These are phyloP conservation scores for Wallacemonas sp. DNA, from an alignment of 208 protist species.

Conservation along the genomic window DNA sequence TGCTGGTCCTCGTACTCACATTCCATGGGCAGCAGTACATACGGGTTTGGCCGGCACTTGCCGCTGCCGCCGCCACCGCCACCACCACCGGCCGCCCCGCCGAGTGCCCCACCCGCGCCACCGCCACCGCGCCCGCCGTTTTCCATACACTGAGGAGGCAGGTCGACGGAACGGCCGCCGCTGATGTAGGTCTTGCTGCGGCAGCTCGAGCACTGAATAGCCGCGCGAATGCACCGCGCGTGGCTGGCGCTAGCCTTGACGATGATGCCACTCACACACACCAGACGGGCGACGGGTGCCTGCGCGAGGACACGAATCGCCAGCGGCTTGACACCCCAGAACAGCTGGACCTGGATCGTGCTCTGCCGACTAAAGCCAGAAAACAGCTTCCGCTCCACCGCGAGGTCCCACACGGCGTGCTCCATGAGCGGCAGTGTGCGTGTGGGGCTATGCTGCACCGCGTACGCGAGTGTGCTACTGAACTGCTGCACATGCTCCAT, in stretches of 20 bases:
- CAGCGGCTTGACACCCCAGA: constrained; percentile 80
- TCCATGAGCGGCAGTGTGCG: constrained; percentile 82
- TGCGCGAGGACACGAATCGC: constrained; percentile 80
- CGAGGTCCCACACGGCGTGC: constrained; percentile 78
- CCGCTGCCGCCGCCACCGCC: constrained; percentile 16
- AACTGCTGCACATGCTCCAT: constrained; percentile 87
- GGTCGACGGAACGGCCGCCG: constrained; percentile 67
- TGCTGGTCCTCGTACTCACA: constrained; percentile 94
- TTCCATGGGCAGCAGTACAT: constrained; percentile 91
- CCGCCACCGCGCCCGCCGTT: constrained; percentile 52
- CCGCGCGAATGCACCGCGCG: constrained; percentile 75
- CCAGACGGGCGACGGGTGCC: constrained; percentile 72
- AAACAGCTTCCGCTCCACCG: constrained; percentile 68
- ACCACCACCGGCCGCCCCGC: constrained; percentile 13
- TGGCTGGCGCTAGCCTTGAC: constrained; percentile 84
- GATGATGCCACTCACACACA: constrained; percentile 89
- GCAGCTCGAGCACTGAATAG: constrained; percentile 91
- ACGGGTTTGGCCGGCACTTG: constrained; percentile 92
- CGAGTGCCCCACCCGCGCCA: constrained; percentile 12
- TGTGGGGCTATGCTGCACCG: constrained; percentile 67
- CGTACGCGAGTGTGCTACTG: constrained; percentile 63
- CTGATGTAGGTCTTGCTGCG: constrained; percentile 83
- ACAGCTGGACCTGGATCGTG: constrained; percentile 88
- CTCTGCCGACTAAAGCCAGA: constrained; percentile 46
- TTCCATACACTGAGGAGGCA: constrained; percentile 86